Conservation (phyloP, 805 yeast genomes). For the Wickerhamomyces tratensis region DNA sequence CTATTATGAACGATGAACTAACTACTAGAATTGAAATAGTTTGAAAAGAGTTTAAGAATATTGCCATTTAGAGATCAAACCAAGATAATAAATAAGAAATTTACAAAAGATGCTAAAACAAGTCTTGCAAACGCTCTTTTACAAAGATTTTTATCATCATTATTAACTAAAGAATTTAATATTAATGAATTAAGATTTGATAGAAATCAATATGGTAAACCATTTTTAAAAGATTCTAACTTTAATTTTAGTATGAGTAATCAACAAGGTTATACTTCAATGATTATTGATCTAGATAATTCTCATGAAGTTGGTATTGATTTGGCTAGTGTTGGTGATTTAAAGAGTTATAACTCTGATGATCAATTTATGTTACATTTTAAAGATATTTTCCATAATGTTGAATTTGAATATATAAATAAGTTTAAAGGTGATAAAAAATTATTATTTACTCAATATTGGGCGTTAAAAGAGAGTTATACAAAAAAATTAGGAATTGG, state of each 20-base stretch:
- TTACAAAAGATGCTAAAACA: constrained; percentile 22
- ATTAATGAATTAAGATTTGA: constrained; percentile 16
- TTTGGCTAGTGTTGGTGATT: constrained; percentile 27
- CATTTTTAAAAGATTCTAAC: constrained; percentile 24
- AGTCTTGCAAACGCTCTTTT: constrained; percentile 38
- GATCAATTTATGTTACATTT: constrained; percentile 27
- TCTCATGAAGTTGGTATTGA: constrained; percentile 34
- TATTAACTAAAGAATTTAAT: constrained; percentile 13
- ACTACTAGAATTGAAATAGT: constrained; percentile 19
- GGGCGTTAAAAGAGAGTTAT: constrained; percentile 79
- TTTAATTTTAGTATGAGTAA: constrained; percentile 50
- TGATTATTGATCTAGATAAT: constrained; percentile 24
- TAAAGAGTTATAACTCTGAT: constrained; percentile 10
- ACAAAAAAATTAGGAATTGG: constrained; percentile 63
- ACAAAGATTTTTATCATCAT: constrained; percentile 30
- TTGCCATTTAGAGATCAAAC: constrained; percentile 33
- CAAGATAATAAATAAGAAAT: constrained; percentile 29
- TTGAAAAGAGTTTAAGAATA: constrained; percentile 39
- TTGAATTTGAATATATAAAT: constrained; percentile 21
- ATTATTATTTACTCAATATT: constrained; percentile 42
- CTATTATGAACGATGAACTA: not conserved
- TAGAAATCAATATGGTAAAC: constrained; percentile 46
- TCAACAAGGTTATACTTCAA: constrained; percentile 39
- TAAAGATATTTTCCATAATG: constrained; percentile 28
- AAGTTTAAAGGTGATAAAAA: constrained; percentile 5